These are phyloP conservation scores for Leccinum barrowsii DNA, from an alignment of 768 basidiomycete genomes.

Conservation along the genomic window DNA sequence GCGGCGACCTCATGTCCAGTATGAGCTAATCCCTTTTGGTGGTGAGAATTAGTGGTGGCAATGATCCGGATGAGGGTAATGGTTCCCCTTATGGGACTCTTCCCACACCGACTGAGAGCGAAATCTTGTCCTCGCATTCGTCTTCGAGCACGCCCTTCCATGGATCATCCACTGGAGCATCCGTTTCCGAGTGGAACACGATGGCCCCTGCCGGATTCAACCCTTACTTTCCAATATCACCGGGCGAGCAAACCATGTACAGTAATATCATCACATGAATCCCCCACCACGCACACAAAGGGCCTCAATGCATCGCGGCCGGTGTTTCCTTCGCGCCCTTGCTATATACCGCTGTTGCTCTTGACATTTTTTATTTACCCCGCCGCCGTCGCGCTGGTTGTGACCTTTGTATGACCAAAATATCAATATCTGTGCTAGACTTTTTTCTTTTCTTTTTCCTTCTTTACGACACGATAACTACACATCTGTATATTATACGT, in stretches of 20 bases:
- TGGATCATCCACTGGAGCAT: conserved; percentile 42
- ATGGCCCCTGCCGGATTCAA: conserved; percentile 56
- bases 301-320: neutral
- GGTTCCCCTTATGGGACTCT: conserved; percentile 51
- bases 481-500: conserved; percentile 30
- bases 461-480: conserved; percentile 16
- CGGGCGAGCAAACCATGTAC: conserved; percentile 55
- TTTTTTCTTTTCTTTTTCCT: neutral
- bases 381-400: conserved; percentile 27
- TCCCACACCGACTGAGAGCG: conserved; percentile 61
- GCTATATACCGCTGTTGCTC: conserved; percentile 12
- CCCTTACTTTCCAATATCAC: conserved; percentile 62
- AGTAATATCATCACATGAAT: conserved; percentile 53
- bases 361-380: conserved; percentile 23
- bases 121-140: conserved; percentile 47
- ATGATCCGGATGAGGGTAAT: conserved; percentile 46
- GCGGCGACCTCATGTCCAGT: conserved; percentile 31
- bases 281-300: neutral
- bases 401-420: conserved; percentile 26
- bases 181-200: conserved; percentile 61
- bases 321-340: neutral
- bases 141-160: conserved; percentile 41
- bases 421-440: conserved; percentile 30
- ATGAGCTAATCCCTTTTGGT: conserved; percentile 29
- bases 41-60: conserved; percentile 46